Percentiles rank a stretch among this genome's conserved stretches.
These are phyloP conservation scores for Sporobolomyces phaffii DNA, from an alignment of 768 basidiomycete genomes.

Conservation along the genomic window DNA sequence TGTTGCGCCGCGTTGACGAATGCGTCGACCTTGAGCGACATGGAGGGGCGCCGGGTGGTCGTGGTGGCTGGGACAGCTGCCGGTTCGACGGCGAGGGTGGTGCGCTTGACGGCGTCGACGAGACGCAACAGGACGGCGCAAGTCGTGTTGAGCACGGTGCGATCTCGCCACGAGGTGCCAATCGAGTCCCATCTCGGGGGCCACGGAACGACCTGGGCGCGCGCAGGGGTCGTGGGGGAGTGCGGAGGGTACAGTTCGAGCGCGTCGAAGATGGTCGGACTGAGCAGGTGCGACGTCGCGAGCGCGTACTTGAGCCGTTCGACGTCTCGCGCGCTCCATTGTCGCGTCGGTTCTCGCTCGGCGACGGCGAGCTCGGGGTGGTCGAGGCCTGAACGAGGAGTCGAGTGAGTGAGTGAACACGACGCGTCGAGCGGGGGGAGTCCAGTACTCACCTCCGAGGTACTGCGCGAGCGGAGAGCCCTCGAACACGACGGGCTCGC, in stretches of 20 bases:
- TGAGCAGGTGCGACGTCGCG: constrained; percentile 29
- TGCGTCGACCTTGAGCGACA: too few relatives aligned
- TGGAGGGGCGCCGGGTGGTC: too few relatives aligned
- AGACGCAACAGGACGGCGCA: neutral
- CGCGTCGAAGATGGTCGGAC: constrained; percentile 17
- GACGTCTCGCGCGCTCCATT: neutral
- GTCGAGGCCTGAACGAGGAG: neutral
- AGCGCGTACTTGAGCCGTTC: constrained; percentile 30
- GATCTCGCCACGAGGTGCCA: constrained; percentile 7
- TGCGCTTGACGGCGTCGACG: neutral
- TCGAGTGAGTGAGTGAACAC: neutral
- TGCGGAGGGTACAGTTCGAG: constrained; percentile 29
- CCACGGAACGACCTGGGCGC: neutral
- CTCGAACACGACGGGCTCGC: neutral
- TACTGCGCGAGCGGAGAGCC: constrained; percentile 1
- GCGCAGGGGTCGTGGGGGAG: too few relatives aligned
- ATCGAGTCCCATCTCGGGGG: constrained; percentile 6
- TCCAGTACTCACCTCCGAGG: constrained; percentile 1
- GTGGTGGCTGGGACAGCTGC: too few relatives aligned
- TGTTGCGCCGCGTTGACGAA: neutral
- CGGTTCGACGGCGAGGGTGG: too few relatives aligned
- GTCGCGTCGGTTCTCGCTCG: neutral
- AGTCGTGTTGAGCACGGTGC: neutral
- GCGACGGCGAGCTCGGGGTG: neutral
- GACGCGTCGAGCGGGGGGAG: neutral